These are phyloP conservation scores for Pleomassaria siparia DNA, from an alignment of 2,329 filamentous ascomycete genomes.

Conservation along the genomic window DNA sequence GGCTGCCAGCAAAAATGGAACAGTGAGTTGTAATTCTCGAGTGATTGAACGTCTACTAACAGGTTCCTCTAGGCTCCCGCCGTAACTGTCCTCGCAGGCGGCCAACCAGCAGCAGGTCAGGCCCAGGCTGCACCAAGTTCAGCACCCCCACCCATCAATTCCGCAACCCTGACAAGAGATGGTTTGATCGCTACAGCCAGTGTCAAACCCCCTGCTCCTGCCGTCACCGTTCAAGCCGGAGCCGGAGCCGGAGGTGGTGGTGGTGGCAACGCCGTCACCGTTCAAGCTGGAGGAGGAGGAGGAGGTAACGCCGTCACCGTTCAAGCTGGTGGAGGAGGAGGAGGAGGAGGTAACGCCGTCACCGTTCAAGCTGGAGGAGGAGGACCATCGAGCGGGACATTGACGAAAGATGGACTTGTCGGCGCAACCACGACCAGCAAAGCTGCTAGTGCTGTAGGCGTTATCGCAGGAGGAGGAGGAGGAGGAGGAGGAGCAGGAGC, in stretches of 20 bases:
- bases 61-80: not conserved
- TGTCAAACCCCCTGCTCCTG: not conserved
- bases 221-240: not conserved
- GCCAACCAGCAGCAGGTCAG: not conserved
- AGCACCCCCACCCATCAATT: not conserved
- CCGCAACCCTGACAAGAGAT: not conserved
- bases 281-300: no score
- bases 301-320: not conserved
- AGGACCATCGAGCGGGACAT: not conserved
- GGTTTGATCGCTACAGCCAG: not conserved
- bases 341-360: not conserved
- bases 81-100: conserved; percentile 1
- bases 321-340: not conserved
- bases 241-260: not conserved
- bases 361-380: not conserved
- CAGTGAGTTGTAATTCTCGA: not conserved
- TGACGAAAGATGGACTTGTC: not conserved
- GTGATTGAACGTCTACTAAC: not conserved
- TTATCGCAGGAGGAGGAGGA: not conserved
- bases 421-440: conserved; percentile 1
- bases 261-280: not conserved
- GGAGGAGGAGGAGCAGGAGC: not conserved
- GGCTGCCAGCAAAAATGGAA: not conserved
- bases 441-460: not conserved
- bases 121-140: not conserved